Percentiles rank a stretch among this genome's conserved stretches.
phyloP scores from a whole-genome alignment of 2,329 filamentous ascomycete genomes.

The Arthrobotrys pseudoclavata region DNA sequence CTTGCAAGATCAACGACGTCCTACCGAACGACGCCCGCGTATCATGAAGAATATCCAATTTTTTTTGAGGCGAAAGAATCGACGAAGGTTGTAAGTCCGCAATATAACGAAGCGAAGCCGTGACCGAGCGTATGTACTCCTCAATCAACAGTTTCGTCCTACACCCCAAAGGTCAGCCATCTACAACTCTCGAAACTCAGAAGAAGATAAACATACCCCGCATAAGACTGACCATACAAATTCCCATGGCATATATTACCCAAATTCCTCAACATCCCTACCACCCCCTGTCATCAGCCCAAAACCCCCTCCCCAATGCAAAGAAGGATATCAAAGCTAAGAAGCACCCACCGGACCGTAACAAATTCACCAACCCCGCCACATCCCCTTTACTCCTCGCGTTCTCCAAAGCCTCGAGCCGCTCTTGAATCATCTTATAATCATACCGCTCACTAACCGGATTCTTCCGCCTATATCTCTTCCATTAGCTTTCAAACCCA shows the following conservation, averaged over 20 bases:
- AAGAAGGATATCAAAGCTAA: neutral
- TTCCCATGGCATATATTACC: slow-evolving; percentile 87
- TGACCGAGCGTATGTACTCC: slow-evolving; percentile 87
- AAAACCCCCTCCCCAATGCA: neutral
- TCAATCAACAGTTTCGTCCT: slow-evolving; percentile 90
- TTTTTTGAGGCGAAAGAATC: slow-evolving; percentile 78
- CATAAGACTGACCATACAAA: slow-evolving; percentile 86
- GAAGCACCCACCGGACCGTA: slow-evolving; percentile 75
- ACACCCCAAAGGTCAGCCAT: neutral
- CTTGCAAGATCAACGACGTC: slow-evolving; percentile 86
- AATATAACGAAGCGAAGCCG: slow-evolving; percentile 83
- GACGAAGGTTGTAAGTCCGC: slow-evolving; percentile 67
- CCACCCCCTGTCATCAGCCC: neutral
- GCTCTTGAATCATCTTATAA: slow-evolving; percentile 83
- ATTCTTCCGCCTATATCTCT: slow-evolving; percentile 78
- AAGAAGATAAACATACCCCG: slow-evolving; percentile 67
- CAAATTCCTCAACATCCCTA: slow-evolving; percentile 80
- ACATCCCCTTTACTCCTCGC: slow-evolving; percentile 80
- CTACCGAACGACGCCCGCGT: slow-evolving; percentile 89
- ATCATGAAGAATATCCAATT: slow-evolving; percentile 82
- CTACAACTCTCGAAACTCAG: too few species aligned
- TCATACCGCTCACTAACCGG: slow-evolving; percentile 86
- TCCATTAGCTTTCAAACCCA: neutral
- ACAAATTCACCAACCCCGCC: slow-evolving; percentile 80
- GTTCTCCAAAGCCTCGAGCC: slow-evolving; percentile 78